These are phyloP conservation scores for Sphenostylis stenocarpa DNA, from an alignment of 306 rosid genomes.

Conservation along the genomic window DNA sequence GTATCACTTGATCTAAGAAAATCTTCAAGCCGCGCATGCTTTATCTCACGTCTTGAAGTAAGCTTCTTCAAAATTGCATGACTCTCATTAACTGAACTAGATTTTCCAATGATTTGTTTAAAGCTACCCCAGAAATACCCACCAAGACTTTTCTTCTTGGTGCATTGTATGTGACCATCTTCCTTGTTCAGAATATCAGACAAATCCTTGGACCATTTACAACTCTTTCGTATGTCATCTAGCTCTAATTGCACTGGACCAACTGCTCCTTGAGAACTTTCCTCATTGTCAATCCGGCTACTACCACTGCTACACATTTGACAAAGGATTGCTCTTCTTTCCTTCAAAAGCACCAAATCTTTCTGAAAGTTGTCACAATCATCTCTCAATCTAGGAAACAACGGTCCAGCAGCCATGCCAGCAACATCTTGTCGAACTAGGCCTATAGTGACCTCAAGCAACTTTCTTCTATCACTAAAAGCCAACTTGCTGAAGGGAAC, in stretches of 20 bases:
- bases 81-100: conserved; percentile 42
- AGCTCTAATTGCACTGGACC: conserved; percentile 46
- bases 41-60: conserved; percentile 48
- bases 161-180: conserved; percentile 19
- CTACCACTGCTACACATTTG: conserved; percentile 41
- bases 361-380: conserved; percentile 44
- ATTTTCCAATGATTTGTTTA: conserved; percentile 61
- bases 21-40: conserved; percentile 58
- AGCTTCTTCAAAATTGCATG: conserved; percentile 41
- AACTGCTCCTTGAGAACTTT: conserved; percentile 38
- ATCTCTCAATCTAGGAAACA: conserved; percentile 60
- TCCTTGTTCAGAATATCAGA: conserved; percentile 32
- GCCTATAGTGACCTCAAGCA: conserved; percentile 55
- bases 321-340: conserved; percentile 56
- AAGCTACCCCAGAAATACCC: conserved; percentile 59
- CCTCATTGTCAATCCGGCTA: conserved; percentile 36
- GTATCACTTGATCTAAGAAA: conserved; percentile 61
- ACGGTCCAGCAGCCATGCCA: conserved; percentile 42
- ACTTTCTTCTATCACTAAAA: conserved; percentile 67
- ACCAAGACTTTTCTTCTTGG: conserved; percentile 45
- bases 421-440: conserved; percentile 53
- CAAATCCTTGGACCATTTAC: conserved; percentile 39
- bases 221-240: conserved; percentile 42
- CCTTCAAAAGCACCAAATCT: conserved; percentile 48
- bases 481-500: conserved; percentile 56